Percentiles rank a stretch among this genome's conserved stretches.
phyloP scores from a whole-genome alignment of 768 basidiomycete species.

The Candolleomyces aberdarensis region DNA sequence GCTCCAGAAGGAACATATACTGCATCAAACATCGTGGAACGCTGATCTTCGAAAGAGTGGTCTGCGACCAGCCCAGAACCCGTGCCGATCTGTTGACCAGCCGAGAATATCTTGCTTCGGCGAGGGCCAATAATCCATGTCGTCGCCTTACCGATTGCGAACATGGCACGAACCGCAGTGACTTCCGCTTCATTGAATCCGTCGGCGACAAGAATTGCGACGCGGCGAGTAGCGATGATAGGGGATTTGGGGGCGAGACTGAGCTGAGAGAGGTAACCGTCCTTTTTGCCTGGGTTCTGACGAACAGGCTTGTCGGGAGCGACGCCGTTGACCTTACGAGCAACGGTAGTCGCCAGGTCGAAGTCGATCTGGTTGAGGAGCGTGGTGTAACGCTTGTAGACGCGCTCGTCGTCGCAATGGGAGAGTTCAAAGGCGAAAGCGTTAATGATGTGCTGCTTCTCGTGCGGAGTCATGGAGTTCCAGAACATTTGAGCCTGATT shows the following conservation, averaged over 20 bases:
- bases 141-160: conserved; percentile 52
- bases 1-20: conserved; percentile 73
- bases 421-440: conserved; percentile 83
- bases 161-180: conserved; percentile 49
- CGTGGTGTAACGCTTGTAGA: conserved; percentile 66
- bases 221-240: conserved; percentile 61
- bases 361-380: conserved; percentile 72
- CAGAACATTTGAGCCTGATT: conserved; percentile 78
- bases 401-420: conserved; percentile 73
- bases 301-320: conserved; percentile 50
- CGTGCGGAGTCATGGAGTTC: conserved; percentile 70
- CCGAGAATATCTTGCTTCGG: conserved; percentile 49
- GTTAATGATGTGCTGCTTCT: conserved; percentile 66
- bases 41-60: conserved; percentile 73
- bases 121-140: conserved; percentile 66
- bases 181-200: conserved; percentile 67
- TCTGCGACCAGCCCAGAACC: conserved; percentile 46
- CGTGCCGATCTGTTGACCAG: conserved; percentile 23
- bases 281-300: conserved; percentile 55
- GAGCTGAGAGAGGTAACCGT: conserved; percentile 56
- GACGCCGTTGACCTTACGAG: conserved; percentile 58
- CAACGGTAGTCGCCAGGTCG: conserved; percentile 67
- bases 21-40: conserved; percentile 84
- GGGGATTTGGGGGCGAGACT: conserved; percentile 53
- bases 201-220: conserved; percentile 75